phyloP scores from a whole-genome alignment of 148 eudicot species.

The Dysphania ambrosioides region DNA sequence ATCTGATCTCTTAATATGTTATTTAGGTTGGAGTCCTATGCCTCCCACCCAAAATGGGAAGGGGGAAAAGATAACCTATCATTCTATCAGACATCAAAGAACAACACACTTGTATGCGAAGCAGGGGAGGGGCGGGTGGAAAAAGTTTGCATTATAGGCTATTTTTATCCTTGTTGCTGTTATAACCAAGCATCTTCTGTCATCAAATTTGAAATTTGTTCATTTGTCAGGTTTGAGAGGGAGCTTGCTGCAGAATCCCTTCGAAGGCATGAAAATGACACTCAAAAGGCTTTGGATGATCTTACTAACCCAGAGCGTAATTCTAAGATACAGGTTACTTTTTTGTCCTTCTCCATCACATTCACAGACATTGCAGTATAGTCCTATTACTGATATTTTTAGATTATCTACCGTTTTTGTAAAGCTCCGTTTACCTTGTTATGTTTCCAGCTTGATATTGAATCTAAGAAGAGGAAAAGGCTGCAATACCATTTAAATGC shows the following conservation, averaged over 20 bases:
- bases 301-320: slow-evolving; percentile 75
- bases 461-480: slow-evolving; percentile 68
- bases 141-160: not conserved
- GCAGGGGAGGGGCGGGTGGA: not conserved
- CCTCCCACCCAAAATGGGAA: not conserved
- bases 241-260: slow-evolving; percentile 91
- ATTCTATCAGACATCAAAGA: not conserved
- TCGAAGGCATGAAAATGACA: slow-evolving; percentile 84
- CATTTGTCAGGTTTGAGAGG: slow-evolving; percentile 58
- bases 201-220: slow-evolving; percentile 2
- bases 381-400: not conserved
- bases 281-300: slow-evolving; percentile 74
- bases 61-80: not conserved
- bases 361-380: not conserved
- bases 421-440: slow-evolving; percentile 7
- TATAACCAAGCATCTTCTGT: not conserved
- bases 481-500: slow-evolving; percentile 34
- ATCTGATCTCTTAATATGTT: not conserved
- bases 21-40: not conserved
- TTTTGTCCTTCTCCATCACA: slow-evolving; percentile 1
- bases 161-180: not conserved
- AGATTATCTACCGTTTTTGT: not conserved
- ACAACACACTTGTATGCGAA: not conserved
- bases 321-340: slow-evolving; percentile 60
- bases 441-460: slow-evolving; percentile 59